Percentiles rank a stretch among this genome's conserved stretches.
Conservation (phyloP, 2,329 filamentous ascomycete species). For the Fusarium foetens region DNA sequence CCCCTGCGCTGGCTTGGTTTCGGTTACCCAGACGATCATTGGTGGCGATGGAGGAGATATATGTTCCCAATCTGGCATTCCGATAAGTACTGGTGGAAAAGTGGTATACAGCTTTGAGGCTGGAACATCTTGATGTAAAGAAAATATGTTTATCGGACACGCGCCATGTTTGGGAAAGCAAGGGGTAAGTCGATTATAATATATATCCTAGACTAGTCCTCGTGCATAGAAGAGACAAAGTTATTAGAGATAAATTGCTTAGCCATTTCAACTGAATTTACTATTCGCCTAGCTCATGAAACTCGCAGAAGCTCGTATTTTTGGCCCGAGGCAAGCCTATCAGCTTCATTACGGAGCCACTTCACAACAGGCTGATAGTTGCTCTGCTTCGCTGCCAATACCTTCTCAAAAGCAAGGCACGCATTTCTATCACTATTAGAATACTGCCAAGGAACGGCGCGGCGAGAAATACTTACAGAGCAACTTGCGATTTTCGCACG, state of each 20-base stretch:
- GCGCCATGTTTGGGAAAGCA: background rate
- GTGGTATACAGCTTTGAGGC: constrained; percentile 48
- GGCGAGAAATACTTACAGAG: constrained; percentile 63
- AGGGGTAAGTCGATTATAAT: background rate
- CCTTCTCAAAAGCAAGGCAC: constrained; percentile 73
- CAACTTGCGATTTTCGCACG: constrained; percentile 68
- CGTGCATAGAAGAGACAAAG: background rate
- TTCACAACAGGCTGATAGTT: constrained; percentile 70
- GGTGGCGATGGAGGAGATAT: constrained; percentile 73
- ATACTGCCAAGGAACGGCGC: background rate
- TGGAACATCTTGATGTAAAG: background rate
- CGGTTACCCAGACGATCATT: constrained; percentile 68
- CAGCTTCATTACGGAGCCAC: constrained; percentile 70
- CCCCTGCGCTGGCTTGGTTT: constrained; percentile 72
- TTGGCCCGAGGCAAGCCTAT: constrained; percentile 46
- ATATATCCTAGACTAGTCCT: background rate
- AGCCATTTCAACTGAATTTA: background rate
- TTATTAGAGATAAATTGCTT: background rate
- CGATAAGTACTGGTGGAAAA: constrained; percentile 71
- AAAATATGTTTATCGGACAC: background rate
- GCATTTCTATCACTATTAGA: constrained; percentile 64
- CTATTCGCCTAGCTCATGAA: background rate
- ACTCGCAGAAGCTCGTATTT: background rate
- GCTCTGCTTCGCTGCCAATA: constrained; percentile 78
- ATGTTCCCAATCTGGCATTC: constrained; percentile 65